A percentile compares a stretch with the other conserved stretches of the same genome.
phyloP scores from a whole-genome alignment of 345 rosid species.

The Citrus unshiu region DNA sequence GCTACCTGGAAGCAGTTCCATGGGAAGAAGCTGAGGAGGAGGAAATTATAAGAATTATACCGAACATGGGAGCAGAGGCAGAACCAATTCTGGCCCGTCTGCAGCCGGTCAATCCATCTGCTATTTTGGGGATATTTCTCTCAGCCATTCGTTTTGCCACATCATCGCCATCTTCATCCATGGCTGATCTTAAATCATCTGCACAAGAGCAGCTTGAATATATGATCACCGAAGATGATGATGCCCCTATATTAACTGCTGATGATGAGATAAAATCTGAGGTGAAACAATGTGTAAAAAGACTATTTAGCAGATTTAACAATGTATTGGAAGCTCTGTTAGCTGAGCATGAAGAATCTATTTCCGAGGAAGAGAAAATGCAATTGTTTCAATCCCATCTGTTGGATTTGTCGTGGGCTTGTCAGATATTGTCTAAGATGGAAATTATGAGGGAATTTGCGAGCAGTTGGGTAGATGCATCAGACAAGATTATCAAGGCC shows the following conservation, averaged over 20 bases:
- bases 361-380: slow-evolving; percentile 23
- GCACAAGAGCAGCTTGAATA: slow-evolving; percentile 89
- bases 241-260: slow-evolving; percentile 60
- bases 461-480: slow-evolving; percentile 65
- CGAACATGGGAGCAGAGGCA: slow-evolving; percentile 60
- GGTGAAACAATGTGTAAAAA: slow-evolving; percentile 57
- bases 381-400: slow-evolving; percentile 43
- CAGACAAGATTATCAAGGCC: slow-evolving; percentile 55
- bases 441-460: slow-evolving; percentile 75
- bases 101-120: slow-evolving; percentile 61
- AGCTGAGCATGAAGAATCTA: slow-evolving; percentile 28
- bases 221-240: slow-evolving; percentile 91
- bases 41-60: slow-evolving; percentile 66
- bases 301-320: slow-evolving; percentile 47
- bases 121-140: slow-evolving; percentile 49
- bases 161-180: slow-evolving; percentile 48
- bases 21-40: slow-evolving; percentile 98
- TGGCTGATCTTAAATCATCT: slow-evolving; percentile 58
- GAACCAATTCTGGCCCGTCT: slow-evolving; percentile 75
- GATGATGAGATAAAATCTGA: slow-evolving; percentile 56
- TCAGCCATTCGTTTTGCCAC: slow-evolving; percentile 67
- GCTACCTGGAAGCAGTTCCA: slow-evolving; percentile 91
- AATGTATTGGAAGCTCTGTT: slow-evolving; percentile 40
- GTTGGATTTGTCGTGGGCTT: slow-evolving; percentile 68
- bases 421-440: slow-evolving; percentile 66